Percentiles rank a stretch among this genome's conserved stretches.
Conservation (phyloP, 805 yeast species). For the Zygotorulaspora florentina region DNA sequence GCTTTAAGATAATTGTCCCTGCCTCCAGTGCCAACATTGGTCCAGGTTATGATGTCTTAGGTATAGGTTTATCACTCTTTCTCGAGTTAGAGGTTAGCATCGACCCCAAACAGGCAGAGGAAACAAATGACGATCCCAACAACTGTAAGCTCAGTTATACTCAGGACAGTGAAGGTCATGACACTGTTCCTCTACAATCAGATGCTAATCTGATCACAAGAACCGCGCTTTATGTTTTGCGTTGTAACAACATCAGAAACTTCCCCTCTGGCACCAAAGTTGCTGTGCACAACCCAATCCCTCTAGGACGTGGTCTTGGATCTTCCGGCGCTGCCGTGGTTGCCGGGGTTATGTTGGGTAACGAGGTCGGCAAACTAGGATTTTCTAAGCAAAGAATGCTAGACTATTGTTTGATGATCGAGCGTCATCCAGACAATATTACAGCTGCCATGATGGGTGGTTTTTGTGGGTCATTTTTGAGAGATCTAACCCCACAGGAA, state of each 20-base stretch:
- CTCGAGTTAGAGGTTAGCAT: constrained; percentile 65
- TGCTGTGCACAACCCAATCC: constrained; percentile 85
- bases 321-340: constrained; percentile 98
- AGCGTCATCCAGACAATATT: constrained; percentile 97
- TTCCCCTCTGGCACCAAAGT: constrained; percentile 85
- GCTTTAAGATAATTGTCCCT: constrained; percentile 71
- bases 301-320: constrained; percentile 94
- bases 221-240: constrained; percentile 85
- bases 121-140: constrained; percentile 56
- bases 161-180: constrained; percentile 71
- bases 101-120: constrained; percentile 46
- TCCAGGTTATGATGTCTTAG: constrained; percentile 96
- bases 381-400: constrained; percentile 77
- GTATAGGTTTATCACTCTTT: constrained; percentile 77
- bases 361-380: constrained; percentile 70
- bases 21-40: constrained; percentile 98
- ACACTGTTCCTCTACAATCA: constrained; percentile 69
- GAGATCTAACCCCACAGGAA: constrained; percentile 72
- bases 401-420: constrained; percentile 94
- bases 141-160: constrained; percentile 68
- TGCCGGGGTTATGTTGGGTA: constrained; percentile 89
- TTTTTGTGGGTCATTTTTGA: constrained; percentile 89
- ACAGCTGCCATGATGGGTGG: constrained; percentile 99
- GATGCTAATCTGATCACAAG: constrained; percentile 84
- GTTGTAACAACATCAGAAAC: constrained; percentile 68